These are phyloP conservation scores for Aspergillus bertholletiae DNA, from an alignment of 495 filamentous ascomycete genomes.

Conservation along the genomic window DNA sequence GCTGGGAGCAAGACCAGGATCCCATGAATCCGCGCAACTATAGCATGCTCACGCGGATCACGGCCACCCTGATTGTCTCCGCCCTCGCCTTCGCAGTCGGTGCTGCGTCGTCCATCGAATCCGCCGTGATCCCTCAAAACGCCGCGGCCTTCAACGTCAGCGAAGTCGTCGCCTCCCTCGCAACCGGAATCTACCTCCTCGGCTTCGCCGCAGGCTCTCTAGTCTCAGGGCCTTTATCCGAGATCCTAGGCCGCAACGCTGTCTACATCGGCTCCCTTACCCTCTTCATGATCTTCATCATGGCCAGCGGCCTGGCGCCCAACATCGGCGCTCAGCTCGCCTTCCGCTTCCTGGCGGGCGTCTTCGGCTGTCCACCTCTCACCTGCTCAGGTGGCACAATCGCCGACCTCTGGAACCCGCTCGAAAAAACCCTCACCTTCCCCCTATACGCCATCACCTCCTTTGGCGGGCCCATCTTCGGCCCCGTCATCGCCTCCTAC, in stretches of 20 bases:
- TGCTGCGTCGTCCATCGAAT: conserved; percentile 50
- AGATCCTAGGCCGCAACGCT: conserved; percentile 57
- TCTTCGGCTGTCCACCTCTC: conserved; percentile 51
- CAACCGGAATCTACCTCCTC: conserved; percentile 52
- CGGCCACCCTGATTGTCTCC: conserved; percentile 49
- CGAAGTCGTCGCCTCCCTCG: conserved; percentile 50
- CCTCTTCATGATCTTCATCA: conserved; percentile 51
- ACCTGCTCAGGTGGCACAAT: conserved; percentile 51
- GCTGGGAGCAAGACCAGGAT: conserved; percentile 52
- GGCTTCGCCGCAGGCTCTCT: conserved; percentile 58
- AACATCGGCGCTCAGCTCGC: conserved; percentile 49
- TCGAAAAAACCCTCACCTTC: conserved; percentile 47
- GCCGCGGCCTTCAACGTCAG: conserved; percentile 47
- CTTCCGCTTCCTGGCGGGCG: conserved; percentile 50
- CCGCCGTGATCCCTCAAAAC: conserved; percentile 42
- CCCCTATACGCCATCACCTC: conserved; percentile 46
- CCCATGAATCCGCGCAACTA: conserved; percentile 58
- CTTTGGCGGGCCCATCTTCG: conserved; percentile 44
- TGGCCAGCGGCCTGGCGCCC: conserved; percentile 46
- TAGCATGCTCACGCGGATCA: conserved; percentile 30
- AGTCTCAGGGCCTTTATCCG: conserved; percentile 51
- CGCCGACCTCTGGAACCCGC: conserved; percentile 47
- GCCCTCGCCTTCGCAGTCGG: conserved; percentile 49
- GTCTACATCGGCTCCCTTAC: conserved; percentile 53
- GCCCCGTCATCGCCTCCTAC: conserved; percentile 45